Evolutionary conservation across 371 early-diverging fungal species (phyloP).

Genomic region (Apophysomyces elegans): DNA sequence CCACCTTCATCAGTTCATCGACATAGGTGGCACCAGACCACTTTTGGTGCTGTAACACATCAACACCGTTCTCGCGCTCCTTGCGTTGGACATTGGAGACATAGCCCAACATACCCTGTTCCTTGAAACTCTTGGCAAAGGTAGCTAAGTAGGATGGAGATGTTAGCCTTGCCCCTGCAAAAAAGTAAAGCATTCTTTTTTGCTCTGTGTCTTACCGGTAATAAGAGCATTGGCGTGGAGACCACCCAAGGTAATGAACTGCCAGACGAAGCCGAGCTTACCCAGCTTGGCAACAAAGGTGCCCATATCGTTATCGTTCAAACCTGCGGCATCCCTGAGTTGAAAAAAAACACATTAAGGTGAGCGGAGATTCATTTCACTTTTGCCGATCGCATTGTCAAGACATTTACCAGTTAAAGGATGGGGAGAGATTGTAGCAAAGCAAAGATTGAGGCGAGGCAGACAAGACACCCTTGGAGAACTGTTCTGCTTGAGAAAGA

Average conservation of each 20-base stretch:
- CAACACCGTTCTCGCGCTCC: slow-evolving; percentile 90
- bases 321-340: slow-evolving; percentile 82
- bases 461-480: slow-evolving; percentile 80
- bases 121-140: slow-evolving; percentile 91
- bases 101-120: slow-evolving; percentile 95
- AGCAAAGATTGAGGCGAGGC: slow-evolving; percentile 69
- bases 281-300: slow-evolving; percentile 83
- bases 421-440: slow-evolving; percentile 97
- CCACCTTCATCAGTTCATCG: slow-evolving; percentile 91
- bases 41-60: slow-evolving; percentile 95
- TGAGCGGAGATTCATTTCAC: slow-evolving; percentile 6
- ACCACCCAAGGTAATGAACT: slow-evolving; percentile 98
- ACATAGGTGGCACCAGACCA: slow-evolving; percentile 98
- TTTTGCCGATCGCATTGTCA: neutral
- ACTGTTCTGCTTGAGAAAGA: slow-evolving; percentile 90
- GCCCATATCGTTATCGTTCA: slow-evolving; percentile 89
- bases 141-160: slow-evolving; percentile 58
- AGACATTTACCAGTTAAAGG: slow-evolving; percentile 94
- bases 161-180: neutral
- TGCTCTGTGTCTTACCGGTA: slow-evolving; percentile 30
- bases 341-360: slow-evolving; percentile 13
- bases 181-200: too few relatives aligned
- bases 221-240: slow-evolving; percentile 93
- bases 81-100: slow-evolving; percentile 93
- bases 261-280: slow-evolving; percentile 96